Base-by-base conservation (phyloP, 768 basidiomycete genomes). In the Russula emetica region DNA sequence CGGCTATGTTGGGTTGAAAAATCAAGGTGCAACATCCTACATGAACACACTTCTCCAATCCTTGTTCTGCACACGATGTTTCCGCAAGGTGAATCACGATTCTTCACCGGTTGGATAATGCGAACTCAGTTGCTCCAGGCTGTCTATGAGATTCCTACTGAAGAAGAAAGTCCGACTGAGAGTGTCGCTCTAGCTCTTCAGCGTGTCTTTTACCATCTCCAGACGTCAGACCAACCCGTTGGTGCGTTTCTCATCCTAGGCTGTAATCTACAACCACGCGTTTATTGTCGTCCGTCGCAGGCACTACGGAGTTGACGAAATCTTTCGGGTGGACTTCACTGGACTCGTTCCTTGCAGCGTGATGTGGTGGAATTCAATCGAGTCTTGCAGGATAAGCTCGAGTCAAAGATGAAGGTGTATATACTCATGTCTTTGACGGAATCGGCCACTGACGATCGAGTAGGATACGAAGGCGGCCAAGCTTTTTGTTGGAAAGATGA, bases 281-380 rank as follows among this genome's bases (percentile, higher is more conserved):
- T 56, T 38, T 9, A 62, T 30, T 11, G 24, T 44, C 55, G 4
- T n/a, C n/a, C n/a, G n/a, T 44, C 40, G 32, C 69, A 95, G 94
- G 95, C 20, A 99, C 97, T 7, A 98, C 91, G 45, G 97, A 99
- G 76, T 78, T 99, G 71, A 99, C 97, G 3, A 96, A 96, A 73
- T 98, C 97, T 0, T 99, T 99, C 74, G 97, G 97, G 16, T 99
- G 97, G 97, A 99, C 96, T 75, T 98, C 95, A 0, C 83, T 98
- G 32, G 97, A 99, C 75, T 98, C 97, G 0, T 98, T 98, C 77
- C n/a, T 84, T 98, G 71, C 97, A 99, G 74, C 97, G 98, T 74
- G 97, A 99, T 73, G 97, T 98, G 1, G 97, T 98, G 72, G 97
- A 99, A 75, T 99, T 99, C 76, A 98, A 95, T 74, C 88, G 97